These are phyloP conservation scores for Allium cepa DNA, from an alignment of 106 monocot genomes.

Conservation along the genomic window DNA sequence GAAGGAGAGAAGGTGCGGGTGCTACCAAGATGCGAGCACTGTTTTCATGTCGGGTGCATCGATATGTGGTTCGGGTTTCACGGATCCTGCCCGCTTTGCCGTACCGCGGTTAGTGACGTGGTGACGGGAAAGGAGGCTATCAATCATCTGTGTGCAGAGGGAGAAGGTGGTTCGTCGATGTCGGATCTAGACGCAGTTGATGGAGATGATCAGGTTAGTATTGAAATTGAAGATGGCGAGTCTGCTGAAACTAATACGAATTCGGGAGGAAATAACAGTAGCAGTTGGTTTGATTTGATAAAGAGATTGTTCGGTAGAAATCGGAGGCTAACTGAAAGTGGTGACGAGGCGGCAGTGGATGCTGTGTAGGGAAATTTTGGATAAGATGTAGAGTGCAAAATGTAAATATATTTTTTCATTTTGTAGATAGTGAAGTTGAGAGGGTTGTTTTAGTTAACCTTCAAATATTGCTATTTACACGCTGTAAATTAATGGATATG, in stretches of 20 bases:
- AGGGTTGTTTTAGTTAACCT: conserved; percentile 4
- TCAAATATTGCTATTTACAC: neutral
- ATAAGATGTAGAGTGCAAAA: conserved; percentile 1
- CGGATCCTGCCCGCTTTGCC: conserved; percentile 42
- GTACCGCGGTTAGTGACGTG: conserved; percentile 11
- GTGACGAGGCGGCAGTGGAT: neutral
- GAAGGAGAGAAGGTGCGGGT: conserved; percentile 31
- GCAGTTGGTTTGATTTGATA: neutral
- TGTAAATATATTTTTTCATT: neutral
- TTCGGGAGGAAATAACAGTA: neutral
- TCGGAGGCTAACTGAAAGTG: neutral
- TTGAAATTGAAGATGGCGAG: neutral
- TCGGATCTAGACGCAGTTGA: neutral
- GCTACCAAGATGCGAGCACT: conserved; percentile 32
- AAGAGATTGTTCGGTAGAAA: neutral
- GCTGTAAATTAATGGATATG: no score
- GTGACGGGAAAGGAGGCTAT: neutral
- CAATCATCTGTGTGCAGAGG: no score
- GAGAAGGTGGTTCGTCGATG: neutral
- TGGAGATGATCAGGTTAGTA: neutral
- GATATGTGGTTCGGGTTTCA: conserved; percentile 38
- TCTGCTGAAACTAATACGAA: neutral
- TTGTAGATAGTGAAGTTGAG: conserved; percentile 3
- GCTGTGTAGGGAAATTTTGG: neutral
- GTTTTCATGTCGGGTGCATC: conserved; percentile 37